phyloP scores from a whole-genome alignment of 2,329 filamentous ascomycete species.

The Bisporella sp. region DNA sequence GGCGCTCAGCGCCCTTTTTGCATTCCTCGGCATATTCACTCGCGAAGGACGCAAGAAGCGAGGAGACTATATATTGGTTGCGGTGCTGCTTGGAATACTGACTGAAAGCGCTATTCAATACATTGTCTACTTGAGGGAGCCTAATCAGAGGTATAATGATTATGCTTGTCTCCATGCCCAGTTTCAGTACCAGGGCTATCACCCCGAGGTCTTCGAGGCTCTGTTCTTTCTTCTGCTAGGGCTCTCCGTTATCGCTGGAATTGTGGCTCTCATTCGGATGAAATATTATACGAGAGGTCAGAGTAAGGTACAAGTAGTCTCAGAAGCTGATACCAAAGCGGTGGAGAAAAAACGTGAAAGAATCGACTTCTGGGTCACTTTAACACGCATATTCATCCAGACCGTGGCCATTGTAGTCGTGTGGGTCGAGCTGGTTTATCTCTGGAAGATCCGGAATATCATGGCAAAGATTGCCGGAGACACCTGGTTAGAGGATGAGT shows the following conservation, averaged over 20 bases:
- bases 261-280: constrained; percentile 5
- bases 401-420: constrained; percentile 5
- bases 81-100: constrained; percentile 4
- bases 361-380: constrained; percentile 1
- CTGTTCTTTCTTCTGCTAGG: constrained; percentile 7
- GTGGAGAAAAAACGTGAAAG: not conserved
- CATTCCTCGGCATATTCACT: not conserved
- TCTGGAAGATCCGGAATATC: constrained; percentile 7
- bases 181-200: constrained; percentile 5
- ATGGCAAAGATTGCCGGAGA: constrained; percentile 6
- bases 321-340: no score
- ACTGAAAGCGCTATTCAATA: constrained; percentile 8
- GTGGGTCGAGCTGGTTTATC: constrained; percentile 10
- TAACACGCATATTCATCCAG: constrained; percentile 5
- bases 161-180: constrained; percentile 5
- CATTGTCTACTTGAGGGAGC: constrained; percentile 7
- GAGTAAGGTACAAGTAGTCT: no score
- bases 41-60: constrained; percentile 1
- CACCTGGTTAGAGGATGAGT: constrained; percentile 5
- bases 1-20: not conserved
- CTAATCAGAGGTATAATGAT: constrained; percentile 5
- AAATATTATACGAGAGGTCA: no score
- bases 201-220: constrained; percentile 7
- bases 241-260: constrained; percentile 4
- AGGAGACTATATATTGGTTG: constrained; percentile 2